Base-by-base conservation (phyloP, 2,329 filamentous ascomycete genomes). In the Fusarium subtropicale region DNA sequence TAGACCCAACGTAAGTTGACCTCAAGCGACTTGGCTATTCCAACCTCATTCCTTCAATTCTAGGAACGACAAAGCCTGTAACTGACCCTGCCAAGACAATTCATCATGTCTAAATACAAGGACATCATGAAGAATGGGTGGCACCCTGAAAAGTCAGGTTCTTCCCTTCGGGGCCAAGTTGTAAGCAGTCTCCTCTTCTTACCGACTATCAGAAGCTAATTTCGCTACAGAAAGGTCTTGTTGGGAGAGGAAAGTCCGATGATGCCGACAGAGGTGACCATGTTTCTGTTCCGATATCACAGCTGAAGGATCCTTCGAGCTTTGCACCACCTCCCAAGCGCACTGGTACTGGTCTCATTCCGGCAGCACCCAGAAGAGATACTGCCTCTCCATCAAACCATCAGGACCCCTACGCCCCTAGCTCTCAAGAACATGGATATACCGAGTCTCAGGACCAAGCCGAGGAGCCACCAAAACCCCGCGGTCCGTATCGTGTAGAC, bases 291-390 rank as follows among this genome's bases (percentile, higher is more conserved):
- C 93, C 94, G 2, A 81, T 97, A 44, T 84, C 88, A 11, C 84
- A 88, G 5, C 85, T 97, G 31, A 90, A 88, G 76, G 93, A 97
- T 76, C 94, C 93, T 2, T 79, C 87, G 2, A 87, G 88, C 18
- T 97, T 97, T 76, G 93, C 88, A 3, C 92, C 93, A 26, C 94
- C 94, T 28, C 94, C 94, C 1, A 94, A 88, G 73, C 91, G 81
- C 38, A 77, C 78, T 30, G 74, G 75, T 61, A 68, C 78, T 44
- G 85, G 79, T 78, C 75, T 73, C 44, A 69, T 64, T 16, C 71
- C 74, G 5, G 60, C 74, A 3, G 63, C 71, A 3, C 48, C 71
- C 33, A 74, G 77, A 54, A 73, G 72, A 48, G 78, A 75, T 56
- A 57, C 74, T 62, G 55, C 76, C 28, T 66, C 77, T 31, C 77